Percentiles rank a stretch among this genome's conserved stretches.
Conservation (phyloP, 1,139 yeast species). For the Nakaseomyces nivariensis region DNA sequence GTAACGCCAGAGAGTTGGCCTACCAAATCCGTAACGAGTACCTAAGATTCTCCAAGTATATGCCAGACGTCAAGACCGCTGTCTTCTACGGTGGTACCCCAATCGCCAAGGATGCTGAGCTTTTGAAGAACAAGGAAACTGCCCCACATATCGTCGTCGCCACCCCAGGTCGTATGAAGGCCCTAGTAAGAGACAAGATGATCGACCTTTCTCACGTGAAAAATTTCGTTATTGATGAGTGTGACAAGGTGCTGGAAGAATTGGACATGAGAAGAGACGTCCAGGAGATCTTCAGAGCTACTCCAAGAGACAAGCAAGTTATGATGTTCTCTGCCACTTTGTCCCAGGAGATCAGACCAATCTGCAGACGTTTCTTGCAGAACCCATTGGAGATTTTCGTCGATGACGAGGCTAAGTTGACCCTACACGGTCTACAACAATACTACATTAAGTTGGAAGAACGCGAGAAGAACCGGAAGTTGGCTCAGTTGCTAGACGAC, state of each 20-base stretch:
- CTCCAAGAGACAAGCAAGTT: constrained; percentile 98
- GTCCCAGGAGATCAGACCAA: constrained; percentile 89
- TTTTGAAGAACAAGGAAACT: constrained; percentile 84
- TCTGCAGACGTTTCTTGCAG: constrained; percentile 97
- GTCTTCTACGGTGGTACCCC: constrained; percentile 97
- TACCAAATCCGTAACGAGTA: constrained; percentile 97
- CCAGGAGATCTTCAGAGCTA: constrained; percentile 93
- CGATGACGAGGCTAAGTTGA: constrained; percentile 94
- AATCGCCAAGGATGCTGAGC: constrained; percentile 75
- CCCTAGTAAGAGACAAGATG: constrained; percentile 83
- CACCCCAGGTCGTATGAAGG: constrained; percentile 96
- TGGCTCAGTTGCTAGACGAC: constrained; percentile 85
- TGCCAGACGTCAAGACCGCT: constrained; percentile 96
- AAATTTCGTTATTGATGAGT: constrained; percentile 94
- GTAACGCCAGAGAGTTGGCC: constrained; percentile 98
- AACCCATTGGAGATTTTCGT: constrained; percentile 95
- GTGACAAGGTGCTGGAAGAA: constrained; percentile 93
- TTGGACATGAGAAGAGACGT: constrained; percentile 97
- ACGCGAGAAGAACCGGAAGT: constrained; percentile 86
- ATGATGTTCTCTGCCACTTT: constrained; percentile 99
- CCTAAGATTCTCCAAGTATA: constrained; percentile 93
- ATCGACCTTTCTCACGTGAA: constrained; percentile 83
- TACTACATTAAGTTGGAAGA: constrained; percentile 84
- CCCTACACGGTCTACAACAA: constrained; percentile 97
- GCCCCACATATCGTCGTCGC: constrained; percentile 97